Evolutionary conservation across 192 early-diverging fungal genomes (phyloP), one percentile per base, ranked within the genome.

Genomic region (Podila epicladia): DNA sequence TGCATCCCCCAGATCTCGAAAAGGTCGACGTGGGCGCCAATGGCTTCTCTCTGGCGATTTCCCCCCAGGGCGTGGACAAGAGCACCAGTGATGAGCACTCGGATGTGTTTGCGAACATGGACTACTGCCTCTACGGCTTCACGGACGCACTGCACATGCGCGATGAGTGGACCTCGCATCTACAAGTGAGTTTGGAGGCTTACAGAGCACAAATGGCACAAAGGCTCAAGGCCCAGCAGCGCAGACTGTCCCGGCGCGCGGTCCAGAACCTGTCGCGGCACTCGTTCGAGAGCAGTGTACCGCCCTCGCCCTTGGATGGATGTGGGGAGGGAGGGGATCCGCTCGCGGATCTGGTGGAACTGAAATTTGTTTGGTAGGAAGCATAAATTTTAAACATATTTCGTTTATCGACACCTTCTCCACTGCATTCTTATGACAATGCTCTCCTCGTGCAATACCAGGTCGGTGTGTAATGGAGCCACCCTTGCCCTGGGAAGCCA

Each of bases 21-120:
- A 80, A 72, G 45, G 76, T 80, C 38, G 70, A 80, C 33, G 70
- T 80, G 11, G 76, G 69, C 9, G 59, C 76, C 15, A 72, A 80
- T 58, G 76, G 60, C 9, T 35, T 80, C 13, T 67, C 76, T 1
- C 55, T 80, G 20, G 19, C 59, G 13, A 48, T 80, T 20, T 17
- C 67, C 1, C 65, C 69, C 3, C 26, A 64, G 3, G 76, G 70
- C 0, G 71, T 80, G 0, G 62, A 80, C 22, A 29, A 12, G 31
- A 13, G 5, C n/a, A 48, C 17, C 9, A 26, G 33, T 45, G 58
- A 62, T 37, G 19, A 57, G 33, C 24, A 62, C 19, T n/a, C 53
- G 9, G 69, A 72, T 22, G 31, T 37, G 35, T 37, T 26, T 13
- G 61, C 49, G 1, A 65, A 80, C 19, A 48, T 80, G 35, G 76